These are phyloP conservation scores for Rutstroemia sp. DNA, from an alignment of 2,329 filamentous ascomycete species.

Conservation along the genomic window DNA sequence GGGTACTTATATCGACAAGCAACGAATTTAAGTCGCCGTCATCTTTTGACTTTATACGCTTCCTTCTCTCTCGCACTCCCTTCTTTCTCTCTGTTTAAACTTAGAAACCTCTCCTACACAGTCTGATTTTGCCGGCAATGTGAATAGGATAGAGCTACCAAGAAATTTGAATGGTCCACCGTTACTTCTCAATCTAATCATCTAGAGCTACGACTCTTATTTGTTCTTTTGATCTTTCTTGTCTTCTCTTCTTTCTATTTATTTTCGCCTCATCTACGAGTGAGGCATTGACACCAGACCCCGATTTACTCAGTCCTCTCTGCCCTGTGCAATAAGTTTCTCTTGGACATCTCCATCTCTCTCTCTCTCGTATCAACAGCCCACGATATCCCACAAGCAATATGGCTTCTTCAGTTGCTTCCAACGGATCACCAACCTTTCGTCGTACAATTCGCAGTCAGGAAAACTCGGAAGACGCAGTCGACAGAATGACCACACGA, in stretches of 20 bases:
- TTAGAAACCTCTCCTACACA: neutral
- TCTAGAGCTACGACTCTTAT: constrained; percentile 28
- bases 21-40: neutral
- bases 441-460: constrained; percentile 34
- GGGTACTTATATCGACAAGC: too few relatives aligned
- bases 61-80: neutral
- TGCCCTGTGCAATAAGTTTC: constrained; percentile 8
- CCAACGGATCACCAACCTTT: constrained; percentile 37
- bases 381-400: constrained; percentile 34
- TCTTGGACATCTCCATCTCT: neutral
- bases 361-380: constrained; percentile 5
- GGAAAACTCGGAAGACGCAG: constrained; percentile 28
- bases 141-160: constrained; percentile 10
- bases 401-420: constrained; percentile 17
- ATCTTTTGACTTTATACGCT: neutral
- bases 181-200: constrained; percentile 27
- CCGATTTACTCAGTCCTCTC: constrained; percentile 16
- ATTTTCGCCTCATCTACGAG: constrained; percentile 24
- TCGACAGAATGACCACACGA: constrained; percentile 17
- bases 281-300: constrained; percentile 18
- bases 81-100: neutral
- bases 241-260: constrained; percentile 21
- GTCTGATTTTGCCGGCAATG: constrained; percentile 3
- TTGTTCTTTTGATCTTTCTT: constrained; percentile 22
- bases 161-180: neutral